Base-by-base conservation (phyloP, 129 eudicot genomes). In the Flaveria linearis region DNA sequence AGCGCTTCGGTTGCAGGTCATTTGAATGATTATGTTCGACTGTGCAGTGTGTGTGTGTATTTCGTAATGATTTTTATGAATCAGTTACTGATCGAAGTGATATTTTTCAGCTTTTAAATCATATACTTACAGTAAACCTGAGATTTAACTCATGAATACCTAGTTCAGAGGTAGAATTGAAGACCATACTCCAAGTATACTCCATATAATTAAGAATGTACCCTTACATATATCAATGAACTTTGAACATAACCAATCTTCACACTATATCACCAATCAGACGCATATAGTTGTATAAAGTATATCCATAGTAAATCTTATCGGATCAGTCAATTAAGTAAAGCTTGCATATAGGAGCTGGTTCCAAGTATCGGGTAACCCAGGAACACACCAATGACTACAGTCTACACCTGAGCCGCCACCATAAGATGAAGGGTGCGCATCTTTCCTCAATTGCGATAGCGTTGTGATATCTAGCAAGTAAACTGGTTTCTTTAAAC, bases 391-490 rank as follows among this genome's bases (percentile, higher is more conserved):
- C 87, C 89, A 86, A 47, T 86, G 93, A 69, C 87, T 84, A 64
- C 94, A 88, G 36, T 88, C 94, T 41, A 45, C 64, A 12, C 80
- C 84, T 1, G 80, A 30, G 25, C 58, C 84, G 25, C 52, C 84
- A n/a, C 90, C 80, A 49, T 85, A 90, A 47, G 82, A 30, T 0
- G 87, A 76, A 17, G 96, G 96, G 66, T 90, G 96, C 14, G 84
- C 96, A 77, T 90, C 92, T 53, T 78, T 87, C 52, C 92, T 76
- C 28, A 87, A 51, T 25, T 85, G 91, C 9, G 96, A 90, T 2
- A 90, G 39, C 7, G 76, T 65, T 41, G 88, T 87, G 51, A 90
- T 74, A 16, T 90, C 90, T 0, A 90, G 84, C 47, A 87, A 58
- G 75, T 76, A 53, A 39, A 85, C 88, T 14, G 88, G 90, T 30